Evolutionary conservation across 768 basidiomycete species (phyloP).

Genomic region (Mycena alexandri): DNA sequence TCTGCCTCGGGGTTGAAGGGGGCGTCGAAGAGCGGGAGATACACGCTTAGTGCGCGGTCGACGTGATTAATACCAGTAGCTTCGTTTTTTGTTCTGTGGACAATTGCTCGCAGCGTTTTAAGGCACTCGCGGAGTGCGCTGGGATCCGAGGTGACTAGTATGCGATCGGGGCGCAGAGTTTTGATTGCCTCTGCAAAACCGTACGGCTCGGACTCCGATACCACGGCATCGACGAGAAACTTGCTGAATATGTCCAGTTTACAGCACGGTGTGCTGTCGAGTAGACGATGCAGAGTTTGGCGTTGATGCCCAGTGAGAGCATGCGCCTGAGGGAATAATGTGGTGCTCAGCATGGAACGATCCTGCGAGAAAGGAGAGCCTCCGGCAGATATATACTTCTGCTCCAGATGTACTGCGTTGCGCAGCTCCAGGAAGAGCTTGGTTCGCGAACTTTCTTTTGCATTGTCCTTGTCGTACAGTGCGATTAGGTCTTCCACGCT

Average conservation of each 20-base stretch:
- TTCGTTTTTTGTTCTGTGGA: not conserved
- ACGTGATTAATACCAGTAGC: constrained; percentile 6
- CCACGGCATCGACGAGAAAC: constrained; percentile 10
- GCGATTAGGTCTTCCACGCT: not conserved
- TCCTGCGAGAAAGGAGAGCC: not conserved
- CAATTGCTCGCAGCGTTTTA: constrained; percentile 5
- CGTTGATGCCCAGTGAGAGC: too few relatives aligned
- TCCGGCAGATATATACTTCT: constrained; percentile 1
- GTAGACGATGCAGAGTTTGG: constrained; percentile 5
- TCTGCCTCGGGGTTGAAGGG: not conserved
- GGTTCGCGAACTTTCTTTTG: too few relatives aligned
- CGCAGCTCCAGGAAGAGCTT: not conserved
- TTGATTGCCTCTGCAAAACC: constrained; percentile 12
- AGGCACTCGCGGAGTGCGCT: not conserved
- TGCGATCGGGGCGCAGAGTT: not conserved
- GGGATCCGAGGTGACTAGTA: too few relatives aligned
- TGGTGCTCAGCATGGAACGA: not conserved
- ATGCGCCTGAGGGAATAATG: too few relatives aligned
- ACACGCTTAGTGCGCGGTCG: constrained; percentile 19
- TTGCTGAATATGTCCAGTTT: constrained; percentile 16
- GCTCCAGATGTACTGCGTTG: not conserved
- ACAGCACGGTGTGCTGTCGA: constrained; percentile 4
- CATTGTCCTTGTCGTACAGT: too few relatives aligned
- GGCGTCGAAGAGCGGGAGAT: constrained; percentile 11
- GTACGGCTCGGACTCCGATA: constrained; percentile 5